These are phyloP conservation scores for Leccinum proximum DNA, from an alignment of 1,284 basidiomycete genomes.

Conservation along the genomic window DNA sequence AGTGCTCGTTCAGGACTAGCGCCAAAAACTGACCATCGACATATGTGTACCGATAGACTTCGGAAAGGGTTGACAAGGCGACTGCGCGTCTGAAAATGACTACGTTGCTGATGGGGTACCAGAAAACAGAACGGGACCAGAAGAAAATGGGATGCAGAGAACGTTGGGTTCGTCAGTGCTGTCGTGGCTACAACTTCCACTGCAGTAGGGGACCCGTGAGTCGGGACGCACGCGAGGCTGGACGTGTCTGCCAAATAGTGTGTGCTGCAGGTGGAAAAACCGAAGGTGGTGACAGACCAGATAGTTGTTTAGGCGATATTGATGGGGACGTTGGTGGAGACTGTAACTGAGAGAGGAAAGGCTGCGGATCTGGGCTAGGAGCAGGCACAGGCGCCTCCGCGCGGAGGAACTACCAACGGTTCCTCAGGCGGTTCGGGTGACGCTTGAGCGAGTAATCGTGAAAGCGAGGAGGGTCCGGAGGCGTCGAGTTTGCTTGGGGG, in stretches of 20 bases:
- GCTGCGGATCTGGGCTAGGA: constrained; percentile 3
- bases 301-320: constrained; percentile 29
- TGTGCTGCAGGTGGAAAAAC: constrained; percentile 28
- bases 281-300: constrained; percentile 21
- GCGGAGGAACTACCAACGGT: constrained; percentile 29
- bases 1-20: too few species aligned
- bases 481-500: constrained; percentile 60
- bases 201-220: constrained; percentile 36
- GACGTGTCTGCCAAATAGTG: constrained; percentile 32
- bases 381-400: constrained; percentile 8
- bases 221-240: constrained; percentile 65
- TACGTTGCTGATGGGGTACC: constrained; percentile 55
- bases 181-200: constrained; percentile 66
- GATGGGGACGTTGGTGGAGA: constrained; percentile 33
- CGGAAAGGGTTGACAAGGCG: constrained; percentile 10
- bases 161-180: constrained; percentile 54
- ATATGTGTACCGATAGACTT: too few species aligned
- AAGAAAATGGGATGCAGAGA: constrained; percentile 40
- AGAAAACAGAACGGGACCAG: constrained; percentile 36
- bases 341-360: constrained; percentile 4
- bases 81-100: constrained; percentile 50
- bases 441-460: constrained; percentile 74
- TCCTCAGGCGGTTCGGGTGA: constrained; percentile 36
- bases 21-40: too few species aligned
- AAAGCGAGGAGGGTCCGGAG: constrained; percentile 72